Evolutionary conservation across 805 yeast species (phyloP).

Genomic region (Debaryomyces maramus): DNA sequence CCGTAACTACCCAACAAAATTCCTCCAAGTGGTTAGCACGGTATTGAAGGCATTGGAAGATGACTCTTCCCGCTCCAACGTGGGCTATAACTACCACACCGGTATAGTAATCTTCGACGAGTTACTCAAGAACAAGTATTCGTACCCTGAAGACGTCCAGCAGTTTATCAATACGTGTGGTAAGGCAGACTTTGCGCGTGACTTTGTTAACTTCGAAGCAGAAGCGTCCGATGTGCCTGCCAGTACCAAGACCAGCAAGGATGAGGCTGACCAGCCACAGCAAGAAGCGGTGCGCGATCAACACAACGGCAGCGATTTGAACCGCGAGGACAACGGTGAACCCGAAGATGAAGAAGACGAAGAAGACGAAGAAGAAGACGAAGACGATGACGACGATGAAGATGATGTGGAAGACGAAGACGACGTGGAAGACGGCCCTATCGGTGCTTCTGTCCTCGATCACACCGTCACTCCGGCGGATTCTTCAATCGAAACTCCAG

Average conservation of each 20-base stretch:
- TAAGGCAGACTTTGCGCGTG: constrained; percentile 28
- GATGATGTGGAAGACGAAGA: constrained; percentile 10
- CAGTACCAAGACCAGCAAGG: constrained; percentile 6
- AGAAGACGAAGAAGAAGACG: constrained; percentile 8
- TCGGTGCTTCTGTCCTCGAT: no score
- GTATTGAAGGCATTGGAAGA: constrained; percentile 6
- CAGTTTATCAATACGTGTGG: constrained; percentile 17
- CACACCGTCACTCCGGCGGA: neutral
- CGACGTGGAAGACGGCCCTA: neutral
- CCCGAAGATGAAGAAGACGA: constrained; percentile 14
- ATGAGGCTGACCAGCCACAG: constrained; percentile 11
- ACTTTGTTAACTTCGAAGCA: constrained; percentile 29
- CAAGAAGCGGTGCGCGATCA: constrained; percentile 9
- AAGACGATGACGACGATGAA: constrained; percentile 9
- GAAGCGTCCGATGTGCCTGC: constrained; percentile 5
- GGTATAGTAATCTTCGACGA: constrained; percentile 26
- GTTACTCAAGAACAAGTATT: constrained; percentile 14
- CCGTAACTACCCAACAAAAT: constrained; percentile 11
- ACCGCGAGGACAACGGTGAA: constrained; percentile 10
- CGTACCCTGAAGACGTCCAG: constrained; percentile 19
- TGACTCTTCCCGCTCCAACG: constrained; percentile 2
- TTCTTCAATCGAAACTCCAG: neutral
- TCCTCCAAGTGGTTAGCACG: constrained; percentile 5
- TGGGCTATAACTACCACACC: constrained; percentile 20
- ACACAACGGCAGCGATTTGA: constrained; percentile 7